Conservation (phyloP, 306 rosid genomes). For the Dalbergia oliveri region DNA sequence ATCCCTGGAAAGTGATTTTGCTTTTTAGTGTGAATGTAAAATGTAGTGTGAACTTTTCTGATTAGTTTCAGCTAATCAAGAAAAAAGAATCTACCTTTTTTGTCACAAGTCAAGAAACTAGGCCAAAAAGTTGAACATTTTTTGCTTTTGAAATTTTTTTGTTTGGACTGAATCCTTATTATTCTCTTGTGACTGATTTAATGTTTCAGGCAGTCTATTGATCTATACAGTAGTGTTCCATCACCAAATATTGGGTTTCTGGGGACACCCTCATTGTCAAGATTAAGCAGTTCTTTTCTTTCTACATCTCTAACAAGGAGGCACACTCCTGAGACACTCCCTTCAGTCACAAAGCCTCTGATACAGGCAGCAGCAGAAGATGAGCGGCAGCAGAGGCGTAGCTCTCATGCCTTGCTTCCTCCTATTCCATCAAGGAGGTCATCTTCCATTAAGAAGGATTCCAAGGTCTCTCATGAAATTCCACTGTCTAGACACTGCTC, state of each 20-base stretch:
- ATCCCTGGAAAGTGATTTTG: slow-evolving; percentile 33
- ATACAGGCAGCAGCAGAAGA: slow-evolving; percentile 49
- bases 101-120: slow-evolving; percentile 5
- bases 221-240: slow-evolving; percentile 88
- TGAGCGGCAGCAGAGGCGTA: slow-evolving; percentile 65
- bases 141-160: not conserved
- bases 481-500: slow-evolving; percentile 79
- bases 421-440: slow-evolving; percentile 66
- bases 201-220: slow-evolving; percentile 92
- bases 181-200: not conserved
- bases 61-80: slow-evolving; percentile 6
- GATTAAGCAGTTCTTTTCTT: slow-evolving; percentile 91
- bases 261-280: slow-evolving; percentile 79
- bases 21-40: slow-evolving; percentile 20
- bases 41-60: slow-evolving; percentile 9
- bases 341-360: slow-evolving; percentile 70
- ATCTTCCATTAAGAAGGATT: slow-evolving; percentile 61
- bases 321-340: slow-evolving; percentile 85
- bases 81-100: slow-evolving; percentile 21
- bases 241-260: slow-evolving; percentile 90
- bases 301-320: slow-evolving; percentile 92
- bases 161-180: slow-evolving; percentile 25
- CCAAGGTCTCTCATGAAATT: slow-evolving; percentile 71
- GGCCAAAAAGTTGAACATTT: slow-evolving; percentile 9
- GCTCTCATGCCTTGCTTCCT: slow-evolving; percentile 77